These are phyloP conservation scores for Colletotrichum melonis DNA, from an alignment of 2,329 filamentous ascomycete species.

Conservation along the genomic window DNA sequence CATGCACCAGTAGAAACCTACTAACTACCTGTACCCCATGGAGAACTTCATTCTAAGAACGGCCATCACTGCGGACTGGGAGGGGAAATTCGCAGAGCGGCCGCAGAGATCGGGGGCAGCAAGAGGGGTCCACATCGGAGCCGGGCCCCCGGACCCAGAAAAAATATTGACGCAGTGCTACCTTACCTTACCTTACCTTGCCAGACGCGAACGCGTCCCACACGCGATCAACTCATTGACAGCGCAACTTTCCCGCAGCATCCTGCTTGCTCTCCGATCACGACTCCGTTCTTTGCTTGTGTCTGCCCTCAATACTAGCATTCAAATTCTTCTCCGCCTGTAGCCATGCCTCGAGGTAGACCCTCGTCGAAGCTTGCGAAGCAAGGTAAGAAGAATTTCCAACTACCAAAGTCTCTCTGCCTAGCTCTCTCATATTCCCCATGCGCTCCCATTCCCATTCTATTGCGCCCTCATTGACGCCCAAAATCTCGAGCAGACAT, in stretches of 20 bases:
- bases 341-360: constrained; percentile 24
- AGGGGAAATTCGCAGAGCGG: background rate
- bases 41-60: no score
- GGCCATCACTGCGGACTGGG: background rate
- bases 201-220: constrained; percentile 21
- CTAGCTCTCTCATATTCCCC: background rate
- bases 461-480: background rate
- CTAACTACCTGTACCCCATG: no score
- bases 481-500: background rate
- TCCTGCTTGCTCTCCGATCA: background rate
- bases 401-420: background rate
- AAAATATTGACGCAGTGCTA: background rate
- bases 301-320: no score
- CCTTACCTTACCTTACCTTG: background rate
- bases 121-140: background rate
- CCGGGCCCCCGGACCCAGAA: background rate
- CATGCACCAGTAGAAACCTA: no score
- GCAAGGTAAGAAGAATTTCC: constrained; percentile 11
- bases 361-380: constrained; percentile 6
- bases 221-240: constrained; percentile 1
- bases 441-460: background rate
- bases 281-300: background rate
- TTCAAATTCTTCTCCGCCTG: background rate
- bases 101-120: background rate
- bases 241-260: background rate